Evolutionary conservation across 805 yeast genomes (phyloP).

Genomic region (Aciculoconidium aculeatum): DNA sequence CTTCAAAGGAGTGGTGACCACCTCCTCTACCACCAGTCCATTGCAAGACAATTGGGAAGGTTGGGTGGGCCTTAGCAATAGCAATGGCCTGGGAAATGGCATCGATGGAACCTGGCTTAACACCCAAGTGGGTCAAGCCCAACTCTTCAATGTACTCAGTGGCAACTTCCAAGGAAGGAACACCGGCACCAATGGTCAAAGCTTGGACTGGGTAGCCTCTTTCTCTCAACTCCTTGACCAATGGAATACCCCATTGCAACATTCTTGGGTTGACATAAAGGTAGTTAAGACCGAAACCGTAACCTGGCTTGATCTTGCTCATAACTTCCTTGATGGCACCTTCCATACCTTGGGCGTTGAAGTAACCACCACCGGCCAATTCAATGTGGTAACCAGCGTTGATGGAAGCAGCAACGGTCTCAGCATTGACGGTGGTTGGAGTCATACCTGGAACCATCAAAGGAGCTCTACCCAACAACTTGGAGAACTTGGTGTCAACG

Average conservation of each 20-base stretch:
- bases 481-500: slow-evolving; percentile 92
- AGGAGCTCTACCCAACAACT: slow-evolving; percentile 91
- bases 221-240: slow-evolving; percentile 81
- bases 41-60: slow-evolving; percentile 93
- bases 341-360: slow-evolving; percentile 64
- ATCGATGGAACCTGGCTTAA: slow-evolving; percentile 97
- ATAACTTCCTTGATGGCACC: slow-evolving; percentile 73
- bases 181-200: slow-evolving; percentile 98
- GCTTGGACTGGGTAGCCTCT: slow-evolving; percentile 96
- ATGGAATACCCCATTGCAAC: slow-evolving; percentile 98
- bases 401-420: slow-evolving; percentile 87
- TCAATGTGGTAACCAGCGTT: slow-evolving; percentile 97
- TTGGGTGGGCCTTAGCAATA: slow-evolving; percentile 93
- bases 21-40: slow-evolving; percentile 99
- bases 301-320: slow-evolving; percentile 65
- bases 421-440: slow-evolving; percentile 93
- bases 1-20: slow-evolving; percentile 99
- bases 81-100: slow-evolving; percentile 80
- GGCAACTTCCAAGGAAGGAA: slow-evolving; percentile 96
- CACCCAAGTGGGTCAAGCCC: slow-evolving; percentile 88
- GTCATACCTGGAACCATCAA: slow-evolving; percentile 99
- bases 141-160: slow-evolving; percentile 90
- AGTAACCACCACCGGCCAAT: slow-evolving; percentile 99
- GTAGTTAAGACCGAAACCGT: slow-evolving; percentile 86
- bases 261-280: slow-evolving; percentile 95